phyloP scores from a whole-genome alignment of 2,329 filamentous ascomycete species.

The Penicillium sp. region DNA sequence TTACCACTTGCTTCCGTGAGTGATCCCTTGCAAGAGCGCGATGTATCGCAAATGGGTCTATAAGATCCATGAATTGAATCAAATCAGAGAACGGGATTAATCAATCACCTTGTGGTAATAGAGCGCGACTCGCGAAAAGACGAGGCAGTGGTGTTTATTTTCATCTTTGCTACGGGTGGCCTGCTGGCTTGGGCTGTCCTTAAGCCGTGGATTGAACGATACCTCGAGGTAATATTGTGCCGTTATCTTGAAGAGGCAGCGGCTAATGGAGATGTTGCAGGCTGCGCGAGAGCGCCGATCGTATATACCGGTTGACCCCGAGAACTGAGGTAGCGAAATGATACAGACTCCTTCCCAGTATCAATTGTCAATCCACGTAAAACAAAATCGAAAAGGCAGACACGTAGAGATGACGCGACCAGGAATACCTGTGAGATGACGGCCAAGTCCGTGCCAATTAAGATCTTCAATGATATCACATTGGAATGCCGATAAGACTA shows the following conservation, averaged over 20 bases:
- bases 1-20: slow-evolving; percentile 64
- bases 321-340: slow-evolving; percentile 1
- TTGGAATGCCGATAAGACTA: slow-evolving; percentile 11
- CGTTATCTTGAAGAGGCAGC: background rate
- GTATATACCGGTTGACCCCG: slow-evolving; percentile 51
- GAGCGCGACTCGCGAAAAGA: slow-evolving; percentile 68
- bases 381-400: background rate
- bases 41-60: background rate
- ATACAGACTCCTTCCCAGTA: background rate
- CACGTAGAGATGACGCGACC: background rate
- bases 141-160: slow-evolving; percentile 63
- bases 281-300: slow-evolving; percentile 48
- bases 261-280: slow-evolving; percentile 28
- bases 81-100: background rate
- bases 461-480: slow-evolving; percentile 11
- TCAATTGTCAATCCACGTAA: background rate
- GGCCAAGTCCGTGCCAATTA: slow-evolving; percentile 3
- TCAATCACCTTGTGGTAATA: slow-evolving; percentile 26
- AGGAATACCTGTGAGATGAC: background rate
- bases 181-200: slow-evolving; percentile 60
- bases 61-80: background rate
- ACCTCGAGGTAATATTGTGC: slow-evolving; percentile 48
- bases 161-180: slow-evolving; percentile 62
- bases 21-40: background rate
- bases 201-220: slow-evolving; percentile 59